phyloP scores from a whole-genome alignment of 1,284 basidiomycete genomes.

The Pseudozyma pruni region DNA sequence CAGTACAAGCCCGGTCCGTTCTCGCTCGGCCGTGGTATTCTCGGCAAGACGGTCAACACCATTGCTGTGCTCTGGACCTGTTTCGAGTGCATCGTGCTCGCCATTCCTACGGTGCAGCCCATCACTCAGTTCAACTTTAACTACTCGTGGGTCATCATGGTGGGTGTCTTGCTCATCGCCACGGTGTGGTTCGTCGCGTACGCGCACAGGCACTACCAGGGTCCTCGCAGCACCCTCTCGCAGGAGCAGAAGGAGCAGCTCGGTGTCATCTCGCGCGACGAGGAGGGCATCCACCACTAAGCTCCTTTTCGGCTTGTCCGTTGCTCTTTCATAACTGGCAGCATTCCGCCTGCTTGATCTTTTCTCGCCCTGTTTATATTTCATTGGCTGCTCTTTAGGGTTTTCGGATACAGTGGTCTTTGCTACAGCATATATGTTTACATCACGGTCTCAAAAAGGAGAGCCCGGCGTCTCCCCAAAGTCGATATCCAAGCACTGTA shows the following conservation, averaged over 20 bases:
- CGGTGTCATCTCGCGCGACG: slow-evolving; percentile 52
- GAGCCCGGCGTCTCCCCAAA: too few relatives aligned
- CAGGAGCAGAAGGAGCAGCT: slow-evolving; percentile 57
- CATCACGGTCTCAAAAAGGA: slow-evolving; percentile 1
- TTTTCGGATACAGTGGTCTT: slow-evolving; percentile 13
- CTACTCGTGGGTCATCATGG: slow-evolving; percentile 67
- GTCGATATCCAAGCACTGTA: too few relatives aligned
- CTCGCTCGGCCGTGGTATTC: slow-evolving; percentile 79
- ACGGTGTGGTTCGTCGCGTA: slow-evolving; percentile 69
- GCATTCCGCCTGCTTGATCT: too few relatives aligned
- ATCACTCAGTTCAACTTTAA: slow-evolving; percentile 51
- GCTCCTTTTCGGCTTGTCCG: background rate
- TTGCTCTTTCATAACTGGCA: background rate
- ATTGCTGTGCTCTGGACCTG: slow-evolving; percentile 74
- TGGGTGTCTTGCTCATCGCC: slow-evolving; percentile 68
- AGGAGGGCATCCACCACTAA: slow-evolving; percentile 38
- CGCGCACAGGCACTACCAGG: slow-evolving; percentile 70
- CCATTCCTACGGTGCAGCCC: slow-evolving; percentile 54
- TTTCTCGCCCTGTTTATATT: slow-evolving; percentile 23
- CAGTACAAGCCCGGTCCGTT: slow-evolving; percentile 87
- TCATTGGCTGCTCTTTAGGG: slow-evolving; percentile 1
- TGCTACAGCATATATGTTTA: slow-evolving; percentile 12
- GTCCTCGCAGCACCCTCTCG: slow-evolving; percentile 65
- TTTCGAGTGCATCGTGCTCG: slow-evolving; percentile 66
- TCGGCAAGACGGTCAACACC: slow-evolving; percentile 76